Evolutionary conservation across 2,329 filamentous ascomycete genomes (phyloP), one percentile per base, ranked within the genome.

Genomic region (Hirsutella rhossiliensis): DNA sequence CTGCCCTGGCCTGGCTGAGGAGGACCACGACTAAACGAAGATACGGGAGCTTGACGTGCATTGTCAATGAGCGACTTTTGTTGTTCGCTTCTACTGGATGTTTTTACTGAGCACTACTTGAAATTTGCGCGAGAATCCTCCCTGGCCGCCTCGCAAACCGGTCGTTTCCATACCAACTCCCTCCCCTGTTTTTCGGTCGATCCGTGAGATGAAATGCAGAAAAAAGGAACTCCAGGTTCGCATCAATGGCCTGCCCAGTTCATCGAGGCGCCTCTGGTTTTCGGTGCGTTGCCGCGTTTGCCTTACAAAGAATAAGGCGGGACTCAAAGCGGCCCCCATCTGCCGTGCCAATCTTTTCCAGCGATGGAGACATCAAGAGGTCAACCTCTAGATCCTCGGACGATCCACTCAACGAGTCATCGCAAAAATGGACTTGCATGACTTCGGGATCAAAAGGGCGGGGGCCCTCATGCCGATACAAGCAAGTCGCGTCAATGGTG

Each of bases 1-100:
- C 0, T 98, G 92, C 69, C 90, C 92, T 0, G 92, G 92, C 1
- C 45, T 82, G 31, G 84, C 80, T 0, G 92, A 96, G 63, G 88
- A 95, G 56, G 89, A 96, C 54, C 78, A 82, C 48, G 77, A 82
- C 53, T 67, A n/a, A n/a, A n/a, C n/a, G n/a, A n/a, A n/a, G n/a
- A n/a, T n/a, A n/a, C n/a, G n/a, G n/a, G 41, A 54, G 20, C 4
- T 5, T 11, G 37, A 38, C n/a, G n/a, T n/a, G n/a, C n/a, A 27
- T 27, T 27, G 3, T 9, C 3, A 4, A 5, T 27, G 23, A 27
- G 23, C 23, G 9, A 27, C 23, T 5, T 27, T 27, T 27, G 6
- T 27, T 27, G 23, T 27, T 9, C 5, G 23, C 9, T 2, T 27
- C 23, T 27, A 9, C 23, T 32, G 31, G 31, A 32, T 32, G 7